Percentiles rank a stretch among this genome's conserved stretches.
Conservation (phyloP, 2,329 filamentous ascomycete species). For the Aspergillus sojae region DNA sequence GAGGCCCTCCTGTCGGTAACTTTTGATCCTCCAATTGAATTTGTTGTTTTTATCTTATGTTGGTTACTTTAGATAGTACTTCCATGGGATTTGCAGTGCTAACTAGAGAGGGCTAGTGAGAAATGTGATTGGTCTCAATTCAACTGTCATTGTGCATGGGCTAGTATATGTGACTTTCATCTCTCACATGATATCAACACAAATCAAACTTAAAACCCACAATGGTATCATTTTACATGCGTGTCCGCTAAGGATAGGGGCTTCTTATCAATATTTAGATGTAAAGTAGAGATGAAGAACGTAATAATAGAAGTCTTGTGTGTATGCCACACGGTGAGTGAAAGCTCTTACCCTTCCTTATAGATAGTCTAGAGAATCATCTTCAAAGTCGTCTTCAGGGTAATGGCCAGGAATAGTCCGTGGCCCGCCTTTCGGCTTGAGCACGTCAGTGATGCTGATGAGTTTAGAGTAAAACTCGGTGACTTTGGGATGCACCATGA, state of each 20-base stretch:
- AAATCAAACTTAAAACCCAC: background rate
- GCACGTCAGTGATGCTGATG: constrained; percentile 67
- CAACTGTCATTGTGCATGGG: background rate
- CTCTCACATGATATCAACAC: background rate
- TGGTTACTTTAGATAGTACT: background rate
- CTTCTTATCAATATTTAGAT: background rate
- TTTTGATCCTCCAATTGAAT: background rate
- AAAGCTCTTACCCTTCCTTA: constrained; percentile 13
- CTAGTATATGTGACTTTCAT: background rate
- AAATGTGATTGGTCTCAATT: background rate
- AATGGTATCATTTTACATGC: constrained; percentile 3
- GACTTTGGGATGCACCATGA: constrained; percentile 91
- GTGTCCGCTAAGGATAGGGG: background rate
- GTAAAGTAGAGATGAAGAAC: background rate
- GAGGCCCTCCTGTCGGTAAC: background rate
- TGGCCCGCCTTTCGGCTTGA: constrained; percentile 33
- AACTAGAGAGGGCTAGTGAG: background rate
- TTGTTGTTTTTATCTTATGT: background rate
- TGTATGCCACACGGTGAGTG: background rate
- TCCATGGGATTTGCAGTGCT: background rate
- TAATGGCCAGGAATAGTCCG: constrained; percentile 31
- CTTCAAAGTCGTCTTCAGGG: constrained; percentile 48
- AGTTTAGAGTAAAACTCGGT: constrained; percentile 82
- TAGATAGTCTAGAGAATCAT: constrained; percentile 39
- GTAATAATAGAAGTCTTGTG: background rate